Evolutionary conservation across 768 basidiomycete species (phyloP).

Genomic region (Boletus subparvulus): DNA sequence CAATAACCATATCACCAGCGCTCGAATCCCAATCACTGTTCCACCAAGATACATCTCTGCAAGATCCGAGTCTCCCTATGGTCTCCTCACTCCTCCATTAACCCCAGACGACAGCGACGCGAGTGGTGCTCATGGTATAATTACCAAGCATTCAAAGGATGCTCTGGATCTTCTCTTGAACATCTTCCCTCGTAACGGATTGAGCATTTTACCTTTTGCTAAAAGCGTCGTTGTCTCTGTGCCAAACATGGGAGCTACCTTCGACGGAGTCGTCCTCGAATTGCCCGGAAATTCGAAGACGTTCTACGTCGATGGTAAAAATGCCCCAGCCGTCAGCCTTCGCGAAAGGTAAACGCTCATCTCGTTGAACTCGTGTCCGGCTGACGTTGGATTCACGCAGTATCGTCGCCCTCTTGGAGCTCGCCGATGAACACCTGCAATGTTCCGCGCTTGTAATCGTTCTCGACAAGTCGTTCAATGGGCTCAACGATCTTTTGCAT

Average conservation of each 20-base stretch:
- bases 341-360: slow-evolving; percentile 66
- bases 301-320: slow-evolving; percentile 84
- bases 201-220: slow-evolving; percentile 67
- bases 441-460: slow-evolving; percentile 80
- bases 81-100: slow-evolving; percentile 69
- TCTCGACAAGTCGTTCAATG: slow-evolving; percentile 69
- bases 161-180: slow-evolving; percentile 77
- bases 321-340: slow-evolving; percentile 72
- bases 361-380: slow-evolving; percentile 2
- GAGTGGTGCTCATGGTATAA: slow-evolving; percentile 40
- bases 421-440: slow-evolving; percentile 80
- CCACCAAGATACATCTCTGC: slow-evolving; percentile 45
- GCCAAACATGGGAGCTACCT: slow-evolving; percentile 63
- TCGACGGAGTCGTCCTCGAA: slow-evolving; percentile 78
- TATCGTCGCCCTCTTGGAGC: slow-evolving; percentile 82
- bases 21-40: slow-evolving; percentile 30
- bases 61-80: slow-evolving; percentile 38
- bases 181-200: slow-evolving; percentile 72
- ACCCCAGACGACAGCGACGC: slow-evolving; percentile 69
- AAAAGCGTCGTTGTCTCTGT: slow-evolving; percentile 73
- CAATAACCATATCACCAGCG: slow-evolving; percentile 16
- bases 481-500: slow-evolving; percentile 74
- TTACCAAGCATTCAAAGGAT: slow-evolving; percentile 51
- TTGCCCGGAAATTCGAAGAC: slow-evolving; percentile 70
- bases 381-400: slow-evolving; percentile 36